Evolutionary conservation across 805 yeast species (phyloP).

Genomic region (Sporopachydermia lactativora): DNA sequence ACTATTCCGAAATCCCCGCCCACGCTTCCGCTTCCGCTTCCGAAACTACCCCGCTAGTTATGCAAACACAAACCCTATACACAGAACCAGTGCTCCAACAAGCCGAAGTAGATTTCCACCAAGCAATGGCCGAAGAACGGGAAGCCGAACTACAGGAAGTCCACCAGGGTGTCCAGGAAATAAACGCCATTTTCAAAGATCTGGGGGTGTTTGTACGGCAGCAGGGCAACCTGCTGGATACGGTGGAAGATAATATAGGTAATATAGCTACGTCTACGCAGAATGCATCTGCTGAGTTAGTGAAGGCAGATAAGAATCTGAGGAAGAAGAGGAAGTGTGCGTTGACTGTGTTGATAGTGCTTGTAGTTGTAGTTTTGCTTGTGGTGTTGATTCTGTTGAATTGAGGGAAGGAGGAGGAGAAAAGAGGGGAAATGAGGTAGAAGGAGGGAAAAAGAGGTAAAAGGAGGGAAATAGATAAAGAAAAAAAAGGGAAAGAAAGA

Average conservation of each 20-base stretch:
- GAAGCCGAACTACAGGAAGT: conserved; percentile 59
- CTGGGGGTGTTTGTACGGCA: conserved; percentile 63
- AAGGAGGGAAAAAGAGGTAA: too few species aligned
- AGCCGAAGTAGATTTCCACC: conserved; percentile 49
- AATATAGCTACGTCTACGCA: conserved; percentile 50
- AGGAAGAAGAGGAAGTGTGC: conserved; percentile 58
- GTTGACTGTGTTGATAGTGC: conserved; percentile 44
- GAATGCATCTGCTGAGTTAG: conserved; percentile 55
- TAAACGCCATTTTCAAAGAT: conserved; percentile 75
- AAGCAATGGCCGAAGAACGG: conserved; percentile 54
- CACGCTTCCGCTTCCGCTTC: not conserved
- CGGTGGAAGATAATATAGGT: conserved; percentile 67
- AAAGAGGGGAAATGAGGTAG: too few species aligned
- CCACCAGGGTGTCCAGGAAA: conserved; percentile 68
- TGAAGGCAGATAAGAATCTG: conserved; percentile 66
- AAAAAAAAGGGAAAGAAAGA: too few species aligned
- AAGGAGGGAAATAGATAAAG: too few species aligned
- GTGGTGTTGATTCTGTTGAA: conserved; percentile 41
- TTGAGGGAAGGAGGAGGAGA: too few species aligned
- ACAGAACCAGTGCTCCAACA: conserved; percentile 17
- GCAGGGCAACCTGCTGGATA: conserved; percentile 76
- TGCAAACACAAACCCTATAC: conserved; percentile 18
- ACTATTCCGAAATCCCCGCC: not conserved
- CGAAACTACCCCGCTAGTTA: conserved; percentile 8
- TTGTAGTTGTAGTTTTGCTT: conserved; percentile 43